Evolutionary conservation across 1,284 basidiomycete species (phyloP), one percentile per base, ranked within the genome.

Genomic region (Puccinia triticina): DNA sequence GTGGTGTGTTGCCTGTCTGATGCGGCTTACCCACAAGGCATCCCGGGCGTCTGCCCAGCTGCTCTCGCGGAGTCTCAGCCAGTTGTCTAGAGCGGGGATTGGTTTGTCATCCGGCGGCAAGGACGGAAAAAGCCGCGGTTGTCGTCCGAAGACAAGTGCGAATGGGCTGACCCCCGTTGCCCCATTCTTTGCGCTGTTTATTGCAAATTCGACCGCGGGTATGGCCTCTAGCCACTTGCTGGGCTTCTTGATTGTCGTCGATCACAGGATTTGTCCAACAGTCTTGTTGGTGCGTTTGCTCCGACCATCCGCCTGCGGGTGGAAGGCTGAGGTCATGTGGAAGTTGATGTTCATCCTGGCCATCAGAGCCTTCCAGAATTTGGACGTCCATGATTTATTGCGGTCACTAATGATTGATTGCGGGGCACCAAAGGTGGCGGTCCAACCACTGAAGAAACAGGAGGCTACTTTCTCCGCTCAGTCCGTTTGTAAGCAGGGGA

Each of bases 261-360:
- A 18, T 10, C 83, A 79, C 0, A 85, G 61, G 26, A 82, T 69
- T 66, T 57, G 87, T 0, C 83, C 86, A 0, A 89, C 79, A 0
- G 87, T 88, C 59, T 88, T 88, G 61, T 84, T 83, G 12, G 71
- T 40, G 64, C 71, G 57, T 66, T 84, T 7, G 84, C 69, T 8
- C 85, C 86, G 0, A 84, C 74, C n/a, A n/a, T n/a, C n/a, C n/a
- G n/a, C n/a, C n/a, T n/a, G n/a, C n/a, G n/a, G n/a, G n/a, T n/a
- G n/a, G n/a, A n/a, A n/a, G n/a, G n/a, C n/a, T n/a, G n/a, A n/a
- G n/a, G n/a, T n/a, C n/a, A n/a, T n/a, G n/a, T n/a, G n/a, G n/a
- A n/a, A n/a, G n/a, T n/a, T n/a, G n/a, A n/a, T n/a, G n/a, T n/a
- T n/a, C n/a, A n/a, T 4, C 84, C 69, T 16, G 43, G 37, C 57